A percentile compares a stretch with the other conserved stretches of the same genome.
These are phyloP conservation scores for Triglochin maritima DNA, from an alignment of 106 monocot species.

Conservation along the genomic window DNA sequence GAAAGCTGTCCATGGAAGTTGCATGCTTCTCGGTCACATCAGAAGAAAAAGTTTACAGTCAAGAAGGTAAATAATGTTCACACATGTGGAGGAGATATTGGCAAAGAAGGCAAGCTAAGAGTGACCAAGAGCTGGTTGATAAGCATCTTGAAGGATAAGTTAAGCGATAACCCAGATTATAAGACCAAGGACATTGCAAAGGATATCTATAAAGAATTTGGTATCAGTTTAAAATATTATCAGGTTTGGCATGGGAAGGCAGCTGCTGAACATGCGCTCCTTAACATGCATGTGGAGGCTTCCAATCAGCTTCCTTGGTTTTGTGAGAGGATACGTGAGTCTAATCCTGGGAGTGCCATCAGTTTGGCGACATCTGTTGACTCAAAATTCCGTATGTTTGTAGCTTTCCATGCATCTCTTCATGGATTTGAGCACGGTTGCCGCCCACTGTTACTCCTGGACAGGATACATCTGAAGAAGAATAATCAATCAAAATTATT, in stretches of 20 bases:
- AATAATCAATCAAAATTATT: conserved; percentile 56
- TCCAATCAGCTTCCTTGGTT: conserved; percentile 62
- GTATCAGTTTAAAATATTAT: conserved; percentile 56
- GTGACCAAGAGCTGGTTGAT: conserved; percentile 74
- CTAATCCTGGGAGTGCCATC: conserved; percentile 72
- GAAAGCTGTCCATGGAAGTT: conserved; percentile 66
- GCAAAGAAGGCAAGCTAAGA: conserved; percentile 39
- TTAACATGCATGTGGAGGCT: conserved; percentile 53
- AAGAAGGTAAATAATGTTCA: conserved; percentile 64
- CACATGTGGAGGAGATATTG: conserved; percentile 63
- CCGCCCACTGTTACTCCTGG: conserved; percentile 46
- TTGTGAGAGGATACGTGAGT: conserved; percentile 56
- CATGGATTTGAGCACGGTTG: conserved; percentile 37
- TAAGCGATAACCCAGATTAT: conserved; percentile 35
- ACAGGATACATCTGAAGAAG: conserved; percentile 57
- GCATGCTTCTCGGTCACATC: conserved; percentile 63
- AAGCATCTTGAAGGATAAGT: conserved; percentile 63
- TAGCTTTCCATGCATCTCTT: conserved; percentile 70
- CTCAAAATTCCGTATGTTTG: conserved; percentile 63
- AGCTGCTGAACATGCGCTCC: conserved; percentile 64
- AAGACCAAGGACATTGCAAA: conserved; percentile 63
- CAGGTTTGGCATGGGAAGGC: conserved; percentile 77
- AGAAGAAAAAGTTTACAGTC: conserved; percentile 64
- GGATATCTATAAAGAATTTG: conserved; percentile 63
- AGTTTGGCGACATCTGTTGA: conserved; percentile 39